Conservation (phyloP, 1,284 basidiomycete species). For the Moesziomyces sp. region DNA sequence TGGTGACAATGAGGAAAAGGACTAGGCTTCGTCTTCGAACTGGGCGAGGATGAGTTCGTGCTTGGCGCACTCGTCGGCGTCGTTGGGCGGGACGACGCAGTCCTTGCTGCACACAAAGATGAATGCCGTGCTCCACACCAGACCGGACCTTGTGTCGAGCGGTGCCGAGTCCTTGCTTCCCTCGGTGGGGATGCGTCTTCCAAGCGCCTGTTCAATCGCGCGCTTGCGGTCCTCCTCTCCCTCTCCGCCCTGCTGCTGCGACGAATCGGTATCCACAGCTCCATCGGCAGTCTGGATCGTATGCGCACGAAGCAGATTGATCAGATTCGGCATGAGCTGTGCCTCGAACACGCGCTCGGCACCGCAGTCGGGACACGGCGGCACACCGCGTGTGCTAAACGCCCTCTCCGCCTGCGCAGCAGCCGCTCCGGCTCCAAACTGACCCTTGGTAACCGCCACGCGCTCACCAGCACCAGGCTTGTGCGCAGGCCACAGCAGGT, state of each 20-base stretch:
- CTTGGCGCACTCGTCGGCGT: slow-evolving; percentile 46
- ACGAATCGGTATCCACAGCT: slow-evolving; percentile 2
- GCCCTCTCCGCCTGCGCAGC: neutral
- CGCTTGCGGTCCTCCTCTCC: slow-evolving; percentile 39
- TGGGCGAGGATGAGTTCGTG: slow-evolving; percentile 56
- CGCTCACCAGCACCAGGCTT: slow-evolving; percentile 8
- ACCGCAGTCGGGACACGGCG: slow-evolving; percentile 57
- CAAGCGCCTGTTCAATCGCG: slow-evolving; percentile 58
- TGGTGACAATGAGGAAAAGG: neutral
- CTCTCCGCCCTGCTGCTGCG: neutral
- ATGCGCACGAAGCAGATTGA: slow-evolving; percentile 56
- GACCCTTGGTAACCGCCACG: slow-evolving; percentile 29
- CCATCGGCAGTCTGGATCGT: slow-evolving; percentile 35
- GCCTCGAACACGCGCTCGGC: slow-evolving; percentile 59
- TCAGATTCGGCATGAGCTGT: slow-evolving; percentile 67
- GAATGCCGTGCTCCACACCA: slow-evolving; percentile 63
- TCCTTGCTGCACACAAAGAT: slow-evolving; percentile 62
- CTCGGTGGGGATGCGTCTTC: slow-evolving; percentile 31
- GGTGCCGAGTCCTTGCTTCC: neutral
- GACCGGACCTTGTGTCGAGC: slow-evolving; percentile 44
- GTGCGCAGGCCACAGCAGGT: slow-evolving; percentile 53
- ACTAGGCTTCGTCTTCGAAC: slow-evolving; percentile 53
- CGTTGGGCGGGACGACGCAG: slow-evolving; percentile 27
- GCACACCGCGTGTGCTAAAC: slow-evolving; percentile 31
- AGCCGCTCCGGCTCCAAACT: slow-evolving; percentile 10